A percentile compares a stretch with the other conserved stretches of the same genome.
Conservation (phyloP, 225 moss, liverwort and hornwort species). For the Straminergon stramineum region DNA sequence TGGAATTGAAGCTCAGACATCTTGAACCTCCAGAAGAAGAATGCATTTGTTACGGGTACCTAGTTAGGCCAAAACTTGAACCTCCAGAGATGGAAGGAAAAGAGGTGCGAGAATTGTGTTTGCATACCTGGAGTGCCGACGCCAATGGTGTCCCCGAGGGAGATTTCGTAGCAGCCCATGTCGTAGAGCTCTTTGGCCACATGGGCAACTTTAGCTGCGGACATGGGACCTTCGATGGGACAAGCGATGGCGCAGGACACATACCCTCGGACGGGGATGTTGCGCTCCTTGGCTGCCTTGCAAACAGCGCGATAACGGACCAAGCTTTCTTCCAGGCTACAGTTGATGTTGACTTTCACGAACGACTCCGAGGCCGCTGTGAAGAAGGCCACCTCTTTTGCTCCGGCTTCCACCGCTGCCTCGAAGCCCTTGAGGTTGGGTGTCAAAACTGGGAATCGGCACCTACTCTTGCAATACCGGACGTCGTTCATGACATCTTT, state of each 20-base stretch:
- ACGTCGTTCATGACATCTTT: slow-evolving; percentile 79
- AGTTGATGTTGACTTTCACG: slow-evolving; percentile 82
- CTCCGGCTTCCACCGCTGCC: slow-evolving; percentile 82
- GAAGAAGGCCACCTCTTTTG: slow-evolving; percentile 86
- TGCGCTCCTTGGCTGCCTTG: slow-evolving; percentile 62
- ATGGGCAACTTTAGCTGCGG: slow-evolving; percentile 61
- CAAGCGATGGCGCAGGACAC: slow-evolving; percentile 91
- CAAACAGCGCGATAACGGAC: slow-evolving; percentile 74
- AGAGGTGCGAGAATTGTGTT: background rate
- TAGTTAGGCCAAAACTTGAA: background rate
- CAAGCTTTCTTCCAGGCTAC: slow-evolving; percentile 76
- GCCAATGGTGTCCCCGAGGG: slow-evolving; percentile 92
- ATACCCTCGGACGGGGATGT: slow-evolving; percentile 86
- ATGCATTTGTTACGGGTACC: background rate
- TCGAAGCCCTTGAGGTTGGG: slow-evolving; percentile 94
- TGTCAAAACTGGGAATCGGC: slow-evolving; percentile 74
- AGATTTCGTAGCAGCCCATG: slow-evolving; percentile 97
- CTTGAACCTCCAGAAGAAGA: background rate
- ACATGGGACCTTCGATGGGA: slow-evolving; percentile 78
- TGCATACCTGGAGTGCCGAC: slow-evolving; percentile 81
- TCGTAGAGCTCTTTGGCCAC: slow-evolving; percentile 74
- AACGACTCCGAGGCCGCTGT: slow-evolving; percentile 97
- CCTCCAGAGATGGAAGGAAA: background rate
- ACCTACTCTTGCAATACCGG: slow-evolving; percentile 46
- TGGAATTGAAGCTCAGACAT: background rate